Conservation (phyloP, 768 basidiomycete species). For the Rubroboletus pulcherrimus region DNA sequence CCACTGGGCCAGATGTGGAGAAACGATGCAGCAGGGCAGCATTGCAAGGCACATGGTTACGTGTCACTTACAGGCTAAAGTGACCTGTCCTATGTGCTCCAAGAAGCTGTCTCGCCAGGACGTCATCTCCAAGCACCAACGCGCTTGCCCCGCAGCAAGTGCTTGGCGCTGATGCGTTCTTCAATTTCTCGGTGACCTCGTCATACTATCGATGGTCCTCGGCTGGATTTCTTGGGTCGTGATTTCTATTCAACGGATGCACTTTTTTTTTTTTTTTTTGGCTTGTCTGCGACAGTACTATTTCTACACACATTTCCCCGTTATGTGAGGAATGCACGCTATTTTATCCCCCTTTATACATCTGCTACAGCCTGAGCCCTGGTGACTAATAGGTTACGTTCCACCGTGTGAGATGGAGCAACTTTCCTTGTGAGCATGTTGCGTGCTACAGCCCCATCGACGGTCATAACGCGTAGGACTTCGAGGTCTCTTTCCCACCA, state of each 20-base stretch:
- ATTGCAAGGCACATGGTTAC: conserved; percentile 27
- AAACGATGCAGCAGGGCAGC: conserved; percentile 27
- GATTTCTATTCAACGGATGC: background rate
- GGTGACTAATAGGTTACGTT: background rate
- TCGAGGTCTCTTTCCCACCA: background rate
- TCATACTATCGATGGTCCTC: background rate
- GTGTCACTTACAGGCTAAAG: conserved; percentile 26
- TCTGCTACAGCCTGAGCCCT: background rate
- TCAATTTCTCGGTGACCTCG: background rate
- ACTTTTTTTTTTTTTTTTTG: background rate
- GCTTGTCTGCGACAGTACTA: background rate
- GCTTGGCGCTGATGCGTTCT: conserved; percentile 3
- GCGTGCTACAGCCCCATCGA: background rate
- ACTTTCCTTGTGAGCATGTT: background rate
- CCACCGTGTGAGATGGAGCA: background rate
- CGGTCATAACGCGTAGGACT: background rate
- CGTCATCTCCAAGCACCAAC: conserved; percentile 26
- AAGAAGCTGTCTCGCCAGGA: conserved; percentile 27
- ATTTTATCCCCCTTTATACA: background rate
- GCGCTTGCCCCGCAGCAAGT: conserved; percentile 21
- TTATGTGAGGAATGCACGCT: conserved; percentile 3
- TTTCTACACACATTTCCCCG: background rate
- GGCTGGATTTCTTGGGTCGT: background rate
- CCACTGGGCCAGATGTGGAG: conserved; percentile 18
- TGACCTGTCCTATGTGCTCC: conserved; percentile 26